Base-by-base conservation (phyloP, 495 filamentous ascomycete genomes). In the Cenococcum geophilum region DNA sequence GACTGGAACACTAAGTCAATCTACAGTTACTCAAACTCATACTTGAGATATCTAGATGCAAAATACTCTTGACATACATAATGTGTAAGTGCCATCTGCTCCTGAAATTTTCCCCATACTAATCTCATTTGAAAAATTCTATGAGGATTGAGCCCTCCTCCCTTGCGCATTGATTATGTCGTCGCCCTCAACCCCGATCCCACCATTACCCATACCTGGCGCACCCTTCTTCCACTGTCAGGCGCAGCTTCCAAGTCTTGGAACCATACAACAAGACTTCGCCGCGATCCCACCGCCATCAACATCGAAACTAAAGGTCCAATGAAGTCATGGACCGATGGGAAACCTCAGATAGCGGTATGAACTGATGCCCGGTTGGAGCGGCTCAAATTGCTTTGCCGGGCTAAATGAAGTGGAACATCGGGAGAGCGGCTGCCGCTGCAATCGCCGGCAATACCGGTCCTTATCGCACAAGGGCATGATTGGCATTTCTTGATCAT, bases 1-100 rank as follows among this genome's bases (percentile, higher is more conserved):
- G 61, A 67, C 6, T 67, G 57, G 65, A 67, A 67, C 47, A 48
- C 61, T 58, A 64, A 5, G 65, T 67, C 61, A 45, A 67, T 42
- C 65, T 57, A 45, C 61, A 51, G 37, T 60, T 67, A 42, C 56
- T 67, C 50, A 64, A 67, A 52, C 65, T 67, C 49, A 57, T 60
- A 64, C 52, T 6, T 57, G 59, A 53, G 4, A 23, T 16, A 53
- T 20, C n/a, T n/a, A 16, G 4, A 53, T 4, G 12, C 10, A 53
- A 23, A 4, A 45, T 51, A 53, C 18, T 4, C 20, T 32, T 53
- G 20, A 40, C 3, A 21, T 51, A 2, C 12, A n/a, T 35, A 49
- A 49, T 20, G 40, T 59, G 37, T 59, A 12, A 25, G 36, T 59
- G 4, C 20, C 16, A 35, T 40, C 16, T 57, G 3, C 4, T 58